phyloP scores from a whole-genome alignment of 805 yeast genomes.

The Wickerhamiella shivajii region DNA sequence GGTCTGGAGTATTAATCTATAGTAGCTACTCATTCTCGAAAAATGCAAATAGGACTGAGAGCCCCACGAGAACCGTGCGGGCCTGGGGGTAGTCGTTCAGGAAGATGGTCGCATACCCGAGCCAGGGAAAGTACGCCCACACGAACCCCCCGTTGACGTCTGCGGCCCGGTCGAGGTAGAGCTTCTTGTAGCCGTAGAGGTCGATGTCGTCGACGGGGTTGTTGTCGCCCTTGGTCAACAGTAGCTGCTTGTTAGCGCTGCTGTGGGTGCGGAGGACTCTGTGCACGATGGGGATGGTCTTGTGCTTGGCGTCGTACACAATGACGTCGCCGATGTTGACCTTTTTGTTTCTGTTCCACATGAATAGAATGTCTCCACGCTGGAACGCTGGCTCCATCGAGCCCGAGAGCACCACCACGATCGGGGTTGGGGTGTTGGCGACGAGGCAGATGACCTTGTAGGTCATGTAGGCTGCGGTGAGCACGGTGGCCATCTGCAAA shows the following conservation, averaged over 20 bases:
- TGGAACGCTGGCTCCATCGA: conserved; percentile 99
- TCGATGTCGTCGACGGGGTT: conserved; percentile 84
- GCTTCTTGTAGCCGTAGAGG: conserved; percentile 61
- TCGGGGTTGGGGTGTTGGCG: conserved; percentile 78
- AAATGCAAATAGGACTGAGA: conserved; percentile 57
- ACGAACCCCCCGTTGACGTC: conserved; percentile 78
- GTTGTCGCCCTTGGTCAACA: conserved; percentile 93
- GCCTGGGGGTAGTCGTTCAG: conserved; percentile 79
- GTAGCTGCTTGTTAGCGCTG: conserved; percentile 37
- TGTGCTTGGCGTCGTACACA: conserved; percentile 69
- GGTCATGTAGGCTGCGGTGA: conserved; percentile 78
- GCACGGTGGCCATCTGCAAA: conserved; percentile 59
- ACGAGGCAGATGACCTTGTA: conserved; percentile 73
- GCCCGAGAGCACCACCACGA: conserved; percentile 93
- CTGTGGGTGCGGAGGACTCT: conserved; percentile 80
- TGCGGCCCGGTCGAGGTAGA: conserved; percentile 55
- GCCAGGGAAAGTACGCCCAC: conserved; percentile 75
- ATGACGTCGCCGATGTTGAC: conserved; percentile 83
- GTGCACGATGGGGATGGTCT: conserved; percentile 91
- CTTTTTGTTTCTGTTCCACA: conserved; percentile 67
- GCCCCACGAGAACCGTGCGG: conserved; percentile 61
- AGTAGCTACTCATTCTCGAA: conserved; percentile 36
- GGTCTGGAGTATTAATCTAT: conserved; percentile 29
- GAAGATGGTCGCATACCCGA: conserved; percentile 84
- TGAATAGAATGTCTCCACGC: conserved; percentile 82